Percentiles rank a stretch among this genome's conserved stretches.
Conservation (phyloP, 2,329 filamentous ascomycete genomes). For the Botrytis galanthina region DNA sequence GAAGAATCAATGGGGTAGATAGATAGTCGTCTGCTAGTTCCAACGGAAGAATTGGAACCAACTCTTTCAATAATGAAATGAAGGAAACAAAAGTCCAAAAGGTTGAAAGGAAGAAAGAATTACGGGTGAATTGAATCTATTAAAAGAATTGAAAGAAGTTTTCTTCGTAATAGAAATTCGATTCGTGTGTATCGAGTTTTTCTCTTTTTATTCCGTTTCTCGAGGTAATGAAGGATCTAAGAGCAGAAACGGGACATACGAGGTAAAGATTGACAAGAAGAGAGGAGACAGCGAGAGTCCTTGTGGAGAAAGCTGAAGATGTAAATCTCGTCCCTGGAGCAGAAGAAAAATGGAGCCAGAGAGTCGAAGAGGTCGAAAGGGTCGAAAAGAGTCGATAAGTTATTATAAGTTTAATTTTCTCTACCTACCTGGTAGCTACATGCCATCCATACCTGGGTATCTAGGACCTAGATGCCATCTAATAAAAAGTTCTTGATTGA, state of each 20-base stretch:
- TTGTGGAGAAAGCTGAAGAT: slow-evolving; percentile 9
- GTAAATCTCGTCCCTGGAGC: not conserved
- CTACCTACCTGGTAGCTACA: no score
- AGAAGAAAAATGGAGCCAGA: not conserved
- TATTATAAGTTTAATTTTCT: not conserved
- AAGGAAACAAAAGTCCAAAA: slow-evolving; percentile 5
- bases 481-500: not conserved
- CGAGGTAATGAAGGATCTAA: not conserved
- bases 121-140: not conserved
- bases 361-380: not conserved
- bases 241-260: slow-evolving; percentile 1
- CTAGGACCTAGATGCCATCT: not conserved
- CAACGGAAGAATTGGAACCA: not conserved
- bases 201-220: not conserved
- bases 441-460: not conserved
- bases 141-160: slow-evolving; percentile 5
- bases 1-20: not conserved
- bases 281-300: not conserved
- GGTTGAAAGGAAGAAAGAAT: not conserved
- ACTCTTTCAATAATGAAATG: not conserved
- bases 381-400: not conserved
- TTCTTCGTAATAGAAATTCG: not conserved
- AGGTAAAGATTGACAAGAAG: slow-evolving; percentile 12
- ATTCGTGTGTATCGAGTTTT: not conserved
- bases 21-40: not conserved